Evolutionary conservation across 116 monocot genomes (phyloP), one percentile per base, ranked within the genome.

Genomic region (Iris pallida): DNA sequence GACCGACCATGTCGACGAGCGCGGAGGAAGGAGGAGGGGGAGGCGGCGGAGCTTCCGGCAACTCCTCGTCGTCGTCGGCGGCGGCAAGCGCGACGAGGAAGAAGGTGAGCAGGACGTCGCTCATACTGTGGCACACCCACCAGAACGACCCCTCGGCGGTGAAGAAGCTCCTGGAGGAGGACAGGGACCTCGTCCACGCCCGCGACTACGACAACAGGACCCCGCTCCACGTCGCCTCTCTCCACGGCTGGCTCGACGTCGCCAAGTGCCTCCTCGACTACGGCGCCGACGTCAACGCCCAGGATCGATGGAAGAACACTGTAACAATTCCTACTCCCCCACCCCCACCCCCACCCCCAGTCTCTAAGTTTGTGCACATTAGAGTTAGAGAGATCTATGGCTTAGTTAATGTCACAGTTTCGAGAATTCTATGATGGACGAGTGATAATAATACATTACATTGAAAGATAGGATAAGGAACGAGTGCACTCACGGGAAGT

Each of bases 271-370:
- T 98, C 64, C 78, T 98, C 30, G 87, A 85, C 11, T 78, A 65
- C 75, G 78, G 79, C 15, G 97, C 97, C 54, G 93, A 90, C 56
- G 88, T 98, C 79, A 93, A 98, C 71, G 93, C 97, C 20, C 87
- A 90, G 75, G 97, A 98, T 53, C 92, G 97, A 2, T 98, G 97
- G 97, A 87, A 82, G 78, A 98, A 98, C 59, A 98, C 97, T 66
- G 97, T 98, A 30, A 30, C 30, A 30, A 30, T 30, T 30, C 30
- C 30, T 30, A 30, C 30, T 30, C 30, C 30, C 30, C 30, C n/a
- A n/a, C n/a, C n/a, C n/a, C n/a, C n/a, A n/a, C n/a, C n/a, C n/a
- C n/a, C n/a, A n/a, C n/a, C n/a, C n/a, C n/a, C n/a, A n/a, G n/a
- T n/a, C n/a, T n/a, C n/a, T n/a, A n/a, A n/a, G n/a, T n/a, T n/a